These are phyloP conservation scores for Dictyostelium firmibasis DNA, from an alignment of 78 protist species.

Conservation along the genomic window DNA sequence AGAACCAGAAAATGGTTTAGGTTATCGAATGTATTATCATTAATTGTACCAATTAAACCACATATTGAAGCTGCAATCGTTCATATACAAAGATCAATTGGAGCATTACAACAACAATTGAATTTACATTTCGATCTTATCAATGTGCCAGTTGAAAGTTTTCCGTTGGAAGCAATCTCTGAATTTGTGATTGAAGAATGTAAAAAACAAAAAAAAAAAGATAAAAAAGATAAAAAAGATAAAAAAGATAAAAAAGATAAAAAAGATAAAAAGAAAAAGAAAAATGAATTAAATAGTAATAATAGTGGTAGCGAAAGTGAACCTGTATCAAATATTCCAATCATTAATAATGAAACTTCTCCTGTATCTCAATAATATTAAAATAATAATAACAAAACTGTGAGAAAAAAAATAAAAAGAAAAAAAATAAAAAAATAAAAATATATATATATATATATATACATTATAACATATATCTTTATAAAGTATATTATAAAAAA, in stretches of 20 bases:
- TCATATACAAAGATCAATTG: constrained; percentile 14
- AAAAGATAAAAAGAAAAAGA: constrained; percentile 10
- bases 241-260: background rate
- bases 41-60: constrained; percentile 17
- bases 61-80: constrained; percentile 45
- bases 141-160: background rate
- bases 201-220: constrained; percentile 3
- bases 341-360: background rate
- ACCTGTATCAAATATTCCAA: background rate
- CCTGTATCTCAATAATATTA: background rate
- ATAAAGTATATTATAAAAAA: too few species aligned
- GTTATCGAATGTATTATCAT: background rate
- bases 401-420: background rate
- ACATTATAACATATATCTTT: too few species aligned
- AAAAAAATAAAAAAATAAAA: background rate
- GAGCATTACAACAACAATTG: constrained; percentile 1
- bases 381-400: background rate
- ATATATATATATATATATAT: background rate
- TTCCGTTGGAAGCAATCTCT: background rate
- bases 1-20: constrained; percentile 27
- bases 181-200: background rate
- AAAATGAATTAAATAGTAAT: background rate
- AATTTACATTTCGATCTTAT: background rate
- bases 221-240: background rate
- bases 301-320: background rate